phyloP scores from a whole-genome alignment of 2,329 filamentous ascomycete genomes.

The Mycocentrospora acerina region DNA sequence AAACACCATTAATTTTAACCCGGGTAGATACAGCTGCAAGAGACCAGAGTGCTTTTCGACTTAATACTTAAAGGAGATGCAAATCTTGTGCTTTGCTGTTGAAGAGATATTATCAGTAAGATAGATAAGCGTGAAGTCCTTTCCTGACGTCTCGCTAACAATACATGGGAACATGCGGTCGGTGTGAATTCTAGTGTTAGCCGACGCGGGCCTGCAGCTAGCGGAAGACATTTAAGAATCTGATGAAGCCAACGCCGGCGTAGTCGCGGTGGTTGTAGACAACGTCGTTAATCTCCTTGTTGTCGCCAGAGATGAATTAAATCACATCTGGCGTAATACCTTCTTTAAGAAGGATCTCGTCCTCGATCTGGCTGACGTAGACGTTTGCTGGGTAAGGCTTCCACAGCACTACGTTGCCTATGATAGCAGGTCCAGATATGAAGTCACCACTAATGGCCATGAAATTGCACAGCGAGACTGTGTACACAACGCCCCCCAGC shows the following conservation, averaged over 20 bases:
- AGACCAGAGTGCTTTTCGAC: conserved; percentile 88
- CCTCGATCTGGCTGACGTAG: conserved; percentile 81
- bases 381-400: conserved; percentile 87
- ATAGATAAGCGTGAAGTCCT: conserved; percentile 88
- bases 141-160: conserved; percentile 85
- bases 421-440: conserved; percentile 74
- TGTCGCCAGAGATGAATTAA: conserved; percentile 87
- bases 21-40: conserved; percentile 74
- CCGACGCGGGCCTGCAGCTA: conserved; percentile 83
- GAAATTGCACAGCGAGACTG: conserved; percentile 93
- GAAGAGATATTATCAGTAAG: conserved; percentile 73
- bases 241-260: conserved; percentile 88
- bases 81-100: conserved; percentile 76
- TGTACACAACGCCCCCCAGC: conserved; percentile 91
- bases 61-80: conserved; percentile 84
- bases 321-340: conserved; percentile 85
- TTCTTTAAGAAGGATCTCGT: conserved; percentile 88
- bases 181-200: conserved; percentile 69
- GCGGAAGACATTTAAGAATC: conserved; percentile 86
- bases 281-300: conserved; percentile 75
- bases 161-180: conserved; percentile 84
- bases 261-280: conserved; percentile 77
- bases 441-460: conserved; percentile 90
- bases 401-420: conserved; percentile 94
- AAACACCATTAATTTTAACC: conserved; percentile 71